Percentiles rank a stretch among this genome's conserved stretches.
These are phyloP conservation scores for Penicillium paradoxum DNA, from an alignment of 495 filamentous ascomycete species.

Conservation along the genomic window DNA sequence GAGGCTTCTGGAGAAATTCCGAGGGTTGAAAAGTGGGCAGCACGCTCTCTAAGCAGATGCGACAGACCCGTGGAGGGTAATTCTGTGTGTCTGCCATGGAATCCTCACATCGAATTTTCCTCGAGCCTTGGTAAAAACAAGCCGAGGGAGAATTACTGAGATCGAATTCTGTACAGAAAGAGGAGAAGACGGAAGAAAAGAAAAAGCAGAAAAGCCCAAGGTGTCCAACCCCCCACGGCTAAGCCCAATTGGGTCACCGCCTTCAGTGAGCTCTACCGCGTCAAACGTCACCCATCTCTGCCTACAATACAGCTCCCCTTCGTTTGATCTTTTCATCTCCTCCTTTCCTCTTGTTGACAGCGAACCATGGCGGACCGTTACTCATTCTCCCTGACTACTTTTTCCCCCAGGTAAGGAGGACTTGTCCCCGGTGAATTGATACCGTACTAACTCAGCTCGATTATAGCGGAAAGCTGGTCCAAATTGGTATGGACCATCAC, in stretches of 20 bases:
- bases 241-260: constrained; percentile 28
- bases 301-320: constrained; percentile 19
- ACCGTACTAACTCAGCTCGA: constrained; percentile 19
- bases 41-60: constrained; percentile 88
- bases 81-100: constrained; percentile 33
- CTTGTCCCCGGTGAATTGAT: constrained; percentile 13
- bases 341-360: constrained; percentile 3
- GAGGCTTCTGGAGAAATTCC: constrained; percentile 56
- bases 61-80: constrained; percentile 71
- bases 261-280: constrained; percentile 22
- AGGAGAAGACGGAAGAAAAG: constrained; percentile 7
- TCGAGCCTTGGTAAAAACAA: not conserved
- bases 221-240: constrained; percentile 14
- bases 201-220: constrained; percentile 14
- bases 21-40: constrained; percentile 68
- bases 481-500: constrained; percentile 48
- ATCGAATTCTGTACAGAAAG: not conserved
- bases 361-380: constrained; percentile 90
- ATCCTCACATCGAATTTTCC: constrained; percentile 4
- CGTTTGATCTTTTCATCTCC: constrained; percentile 13
- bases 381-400: constrained; percentile 98
- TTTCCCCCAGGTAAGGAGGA: constrained; percentile 88
- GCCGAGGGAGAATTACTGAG: not conserved
- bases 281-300: constrained; percentile 30
- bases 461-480: constrained; percentile 82